Evolutionary conservation across 164 flowering plant species (phyloP).

Genomic region (Chimonanthus salicifolius): DNA sequence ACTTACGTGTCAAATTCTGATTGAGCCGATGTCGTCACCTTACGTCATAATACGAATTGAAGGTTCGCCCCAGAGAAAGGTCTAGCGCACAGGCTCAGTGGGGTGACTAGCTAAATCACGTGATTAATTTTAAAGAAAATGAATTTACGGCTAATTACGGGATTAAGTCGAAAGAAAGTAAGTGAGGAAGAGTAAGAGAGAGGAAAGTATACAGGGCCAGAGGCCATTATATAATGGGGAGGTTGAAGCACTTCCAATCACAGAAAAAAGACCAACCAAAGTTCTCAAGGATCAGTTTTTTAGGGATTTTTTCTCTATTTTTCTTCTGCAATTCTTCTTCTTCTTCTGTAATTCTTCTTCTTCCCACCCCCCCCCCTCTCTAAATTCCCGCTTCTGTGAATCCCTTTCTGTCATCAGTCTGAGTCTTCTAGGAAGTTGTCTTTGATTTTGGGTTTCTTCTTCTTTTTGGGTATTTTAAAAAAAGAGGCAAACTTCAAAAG

Average conservation of each 20-base stretch:
- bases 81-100: not conserved
- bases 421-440: constrained; percentile 27
- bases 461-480: not conserved
- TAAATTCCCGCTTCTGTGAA: constrained; percentile 53
- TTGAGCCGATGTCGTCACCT: not conserved
- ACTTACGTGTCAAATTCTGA: not conserved
- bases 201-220: not conserved
- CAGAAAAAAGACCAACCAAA: not conserved
- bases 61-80: too few species aligned
- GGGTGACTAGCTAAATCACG: not conserved
- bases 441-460: constrained; percentile 25
- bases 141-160: not conserved
- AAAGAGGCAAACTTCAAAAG: constrained; percentile 35
- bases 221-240: constrained; percentile 1
- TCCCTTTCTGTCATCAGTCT: constrained; percentile 74
- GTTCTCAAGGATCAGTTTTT: not conserved
- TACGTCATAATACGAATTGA: not conserved
- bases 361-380: constrained; percentile 17
- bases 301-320: not conserved
- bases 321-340: not conserved
- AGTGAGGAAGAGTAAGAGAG: not conserved
- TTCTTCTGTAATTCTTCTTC: constrained; percentile 2
- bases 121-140: not conserved
- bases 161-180: not conserved
- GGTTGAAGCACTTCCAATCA: too few species aligned